These are phyloP conservation scores for Vanderwaltozyma tropicalis DNA, from an alignment of 805 yeast species.

Conservation along the genomic window DNA sequence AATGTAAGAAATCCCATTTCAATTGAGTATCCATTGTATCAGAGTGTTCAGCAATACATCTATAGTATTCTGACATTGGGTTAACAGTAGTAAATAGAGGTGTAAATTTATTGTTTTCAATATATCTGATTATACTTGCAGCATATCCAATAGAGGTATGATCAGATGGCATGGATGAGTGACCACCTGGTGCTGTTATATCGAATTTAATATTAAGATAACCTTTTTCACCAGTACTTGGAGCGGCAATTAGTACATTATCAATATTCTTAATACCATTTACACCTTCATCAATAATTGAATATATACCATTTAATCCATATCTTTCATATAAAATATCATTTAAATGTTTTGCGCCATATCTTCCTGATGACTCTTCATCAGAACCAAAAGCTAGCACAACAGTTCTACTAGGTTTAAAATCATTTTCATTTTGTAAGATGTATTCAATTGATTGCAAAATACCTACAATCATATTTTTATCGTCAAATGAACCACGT, in stretches of 20 bases:
- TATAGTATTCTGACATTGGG: constrained; percentile 48
- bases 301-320: constrained; percentile 50
- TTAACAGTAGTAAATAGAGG: constrained; percentile 35
- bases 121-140: constrained; percentile 41
- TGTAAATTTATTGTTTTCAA: constrained; percentile 46
- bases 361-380: constrained; percentile 62
- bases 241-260: constrained; percentile 37
- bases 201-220: constrained; percentile 41
- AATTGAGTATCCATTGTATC: constrained; percentile 11
- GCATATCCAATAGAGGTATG: constrained; percentile 73
- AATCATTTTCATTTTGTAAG: constrained; percentile 38
- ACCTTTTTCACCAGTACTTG: constrained; percentile 56
- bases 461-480: constrained; percentile 54
- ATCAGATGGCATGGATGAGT: constrained; percentile 67
- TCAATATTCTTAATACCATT: constrained; percentile 32
- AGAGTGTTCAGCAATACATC: constrained; percentile 50
- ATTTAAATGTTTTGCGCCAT: constrained; percentile 48
- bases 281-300: constrained; percentile 65
- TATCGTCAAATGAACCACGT: constrained; percentile 70
- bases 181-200: constrained; percentile 63
- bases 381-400: constrained; percentile 66
- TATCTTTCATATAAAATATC: constrained; percentile 39
- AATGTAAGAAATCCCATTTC: constrained; percentile 24
- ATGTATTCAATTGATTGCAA: constrained; percentile 56
- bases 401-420: constrained; percentile 49